phyloP scores from a whole-genome alignment of 139 green algal species.

The Dunaliella primolecta region DNA sequence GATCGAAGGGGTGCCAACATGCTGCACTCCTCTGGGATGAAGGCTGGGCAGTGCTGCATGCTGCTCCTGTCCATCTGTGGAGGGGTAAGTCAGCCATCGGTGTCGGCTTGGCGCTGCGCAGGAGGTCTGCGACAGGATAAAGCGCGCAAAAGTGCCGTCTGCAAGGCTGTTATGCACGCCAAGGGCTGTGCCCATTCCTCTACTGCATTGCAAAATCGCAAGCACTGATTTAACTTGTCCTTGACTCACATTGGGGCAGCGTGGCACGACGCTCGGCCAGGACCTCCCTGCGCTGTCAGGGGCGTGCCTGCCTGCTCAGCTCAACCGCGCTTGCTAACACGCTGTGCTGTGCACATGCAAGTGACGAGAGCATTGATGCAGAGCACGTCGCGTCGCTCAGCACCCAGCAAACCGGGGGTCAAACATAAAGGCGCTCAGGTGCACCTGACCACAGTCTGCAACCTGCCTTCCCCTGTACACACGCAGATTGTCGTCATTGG shows the following conservation, averaged over 20 bases:
- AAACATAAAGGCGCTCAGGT: too few relatives aligned
- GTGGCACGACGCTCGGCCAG: background rate
- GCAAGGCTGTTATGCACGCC: background rate
- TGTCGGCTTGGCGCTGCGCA: background rate
- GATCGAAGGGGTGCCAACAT: too few relatives aligned
- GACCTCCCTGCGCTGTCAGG: too few relatives aligned
- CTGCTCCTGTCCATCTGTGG: background rate
- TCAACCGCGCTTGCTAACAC: too few relatives aligned
- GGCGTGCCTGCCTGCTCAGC: too few relatives aligned
- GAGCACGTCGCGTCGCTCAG: too few relatives aligned
- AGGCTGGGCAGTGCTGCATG: background rate
- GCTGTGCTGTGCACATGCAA: too few relatives aligned
- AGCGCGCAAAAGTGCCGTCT: background rate
- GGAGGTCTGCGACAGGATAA: background rate
- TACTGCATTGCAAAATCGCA: background rate
- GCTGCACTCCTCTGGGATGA: background rate
- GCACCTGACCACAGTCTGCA: too few relatives aligned
- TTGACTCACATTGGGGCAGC: too few relatives aligned
- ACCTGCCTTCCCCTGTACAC: background rate
- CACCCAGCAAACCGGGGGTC: too few relatives aligned
- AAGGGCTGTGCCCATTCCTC: background rate
- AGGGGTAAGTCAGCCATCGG: background rate
- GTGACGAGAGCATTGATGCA: too few relatives aligned
- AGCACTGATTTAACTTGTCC: background rate
- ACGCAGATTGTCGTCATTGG: background rate